These are phyloP conservation scores for Andrographis paniculata DNA, from an alignment of 305 asterid genomes.

Conservation along the genomic window DNA sequence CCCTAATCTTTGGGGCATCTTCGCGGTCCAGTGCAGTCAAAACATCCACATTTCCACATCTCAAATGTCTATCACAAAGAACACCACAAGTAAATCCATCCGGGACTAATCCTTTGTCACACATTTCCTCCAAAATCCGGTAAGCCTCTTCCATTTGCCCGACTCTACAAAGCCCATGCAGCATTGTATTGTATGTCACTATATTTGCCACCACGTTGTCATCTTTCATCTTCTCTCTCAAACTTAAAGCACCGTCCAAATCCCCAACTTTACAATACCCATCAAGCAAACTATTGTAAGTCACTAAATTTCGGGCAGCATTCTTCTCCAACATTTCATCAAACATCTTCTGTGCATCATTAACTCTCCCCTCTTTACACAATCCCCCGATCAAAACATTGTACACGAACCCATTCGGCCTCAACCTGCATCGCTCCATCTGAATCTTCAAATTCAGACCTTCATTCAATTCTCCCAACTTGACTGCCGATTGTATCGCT, in stretches of 20 bases:
- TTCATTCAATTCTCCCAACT: slow-evolving; percentile 41
- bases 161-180: slow-evolving; percentile 51
- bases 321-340: slow-evolving; percentile 61
- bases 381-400: slow-evolving; percentile 75
- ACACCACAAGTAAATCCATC: slow-evolving; percentile 58
- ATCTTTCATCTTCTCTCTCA: slow-evolving; percentile 49
- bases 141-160: slow-evolving; percentile 62
- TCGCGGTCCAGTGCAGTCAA: slow-evolving; percentile 43
- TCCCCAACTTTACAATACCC: slow-evolving; percentile 63
- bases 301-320: slow-evolving; percentile 39
- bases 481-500: slow-evolving; percentile 64
- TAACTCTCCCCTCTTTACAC: slow-evolving; percentile 57
- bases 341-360: slow-evolving; percentile 55
- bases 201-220: slow-evolving; percentile 47
- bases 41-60: slow-evolving; percentile 45
- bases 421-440: slow-evolving; percentile 35
- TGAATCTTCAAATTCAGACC: slow-evolving; percentile 41
- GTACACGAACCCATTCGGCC: slow-evolving; percentile 49
- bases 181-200: slow-evolving; percentile 61
- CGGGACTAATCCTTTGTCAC: slow-evolving; percentile 38
- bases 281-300: slow-evolving; percentile 64
- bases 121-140: slow-evolving; percentile 55
- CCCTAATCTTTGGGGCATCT: slow-evolving; percentile 37
- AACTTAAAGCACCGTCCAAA: slow-evolving; percentile 43
- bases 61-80: slow-evolving; percentile 50